Conservation (phyloP, 768 basidiomycete species). For the Leccinum broughii region DNA sequence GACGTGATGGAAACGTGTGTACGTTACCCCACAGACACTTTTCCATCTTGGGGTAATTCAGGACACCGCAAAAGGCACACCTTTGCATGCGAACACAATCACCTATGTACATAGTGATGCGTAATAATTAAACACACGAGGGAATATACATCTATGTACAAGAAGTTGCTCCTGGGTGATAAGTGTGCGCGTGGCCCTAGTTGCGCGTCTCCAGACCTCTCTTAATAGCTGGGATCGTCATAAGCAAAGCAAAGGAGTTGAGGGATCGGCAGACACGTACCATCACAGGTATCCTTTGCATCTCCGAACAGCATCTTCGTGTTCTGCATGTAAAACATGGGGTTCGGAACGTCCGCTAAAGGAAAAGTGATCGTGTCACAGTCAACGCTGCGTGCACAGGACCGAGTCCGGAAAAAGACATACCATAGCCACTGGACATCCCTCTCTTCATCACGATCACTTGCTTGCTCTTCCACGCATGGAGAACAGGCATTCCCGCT, state of each 20-base stretch:
- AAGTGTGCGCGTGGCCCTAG: constrained; percentile 6
- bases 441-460: constrained; percentile 93
- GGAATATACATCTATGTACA: constrained; percentile 21
- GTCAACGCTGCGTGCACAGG: not conserved
- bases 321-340: constrained; percentile 90
- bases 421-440: constrained; percentile 86
- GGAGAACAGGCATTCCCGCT: constrained; percentile 90
- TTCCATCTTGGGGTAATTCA: constrained; percentile 8
- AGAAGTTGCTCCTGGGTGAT: not conserved
- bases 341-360: constrained; percentile 86
- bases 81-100: not conserved
- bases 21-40: constrained; percentile 24
- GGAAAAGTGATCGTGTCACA: not conserved
- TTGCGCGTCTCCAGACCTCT: constrained; percentile 49
- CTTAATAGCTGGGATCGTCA: constrained; percentile 50
- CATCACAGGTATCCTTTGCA: constrained; percentile 89
- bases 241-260: not conserved
- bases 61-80: not conserved
- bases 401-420: constrained; percentile 10
- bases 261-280: constrained; percentile 36
- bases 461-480: constrained; percentile 92
- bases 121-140: constrained; percentile 19
- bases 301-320: constrained; percentile 93
- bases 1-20: constrained; percentile 32
- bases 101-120: not conserved